phyloP scores from a whole-genome alignment of 331 rosid genomes.

The Cydonia oblonga region DNA sequence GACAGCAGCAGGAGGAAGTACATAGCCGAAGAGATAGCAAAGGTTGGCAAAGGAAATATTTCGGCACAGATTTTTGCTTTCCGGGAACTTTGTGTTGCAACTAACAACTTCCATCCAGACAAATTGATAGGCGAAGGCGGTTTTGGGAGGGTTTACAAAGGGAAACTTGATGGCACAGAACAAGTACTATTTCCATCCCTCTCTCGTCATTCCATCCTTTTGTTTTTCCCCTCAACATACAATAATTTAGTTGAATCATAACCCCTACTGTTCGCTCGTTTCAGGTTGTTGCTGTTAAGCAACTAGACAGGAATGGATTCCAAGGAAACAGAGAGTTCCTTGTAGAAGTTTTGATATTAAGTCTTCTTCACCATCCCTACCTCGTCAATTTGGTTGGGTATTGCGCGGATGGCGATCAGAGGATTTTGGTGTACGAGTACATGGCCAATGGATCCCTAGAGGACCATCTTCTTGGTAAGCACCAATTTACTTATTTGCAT shows the following conservation, averaged over 20 bases:
- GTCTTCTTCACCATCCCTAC: slow-evolving; percentile 71
- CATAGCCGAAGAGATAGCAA: slow-evolving; percentile 52
- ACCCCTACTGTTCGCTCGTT: slow-evolving; percentile 1
- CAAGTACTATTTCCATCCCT: slow-evolving; percentile 32
- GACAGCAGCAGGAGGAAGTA: slow-evolving; percentile 51
- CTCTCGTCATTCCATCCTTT: background rate
- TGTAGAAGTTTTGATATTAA: slow-evolving; percentile 85
- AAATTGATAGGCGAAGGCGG: slow-evolving; percentile 88
- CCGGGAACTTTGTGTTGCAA: slow-evolving; percentile 59
- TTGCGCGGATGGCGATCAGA: slow-evolving; percentile 77
- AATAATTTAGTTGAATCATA: background rate
- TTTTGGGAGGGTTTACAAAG: slow-evolving; percentile 82
- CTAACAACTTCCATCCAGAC: slow-evolving; percentile 52
- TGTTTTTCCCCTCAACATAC: background rate
- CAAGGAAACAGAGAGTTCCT: slow-evolving; percentile 92
- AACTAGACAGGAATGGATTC: slow-evolving; percentile 83
- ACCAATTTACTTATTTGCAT: background rate
- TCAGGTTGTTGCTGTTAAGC: slow-evolving; percentile 88
- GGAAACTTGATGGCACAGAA: slow-evolving; percentile 32
- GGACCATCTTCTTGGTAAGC: slow-evolving; percentile 88
- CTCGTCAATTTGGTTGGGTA: slow-evolving; percentile 87
- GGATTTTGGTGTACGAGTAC: slow-evolving; percentile 78
- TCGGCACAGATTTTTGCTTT: slow-evolving; percentile 46
- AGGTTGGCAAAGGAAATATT: slow-evolving; percentile 65
- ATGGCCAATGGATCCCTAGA: slow-evolving; percentile 86